Conservation (phyloP, 169 alveolate genomes). For the Eimeria sp. region DNA sequence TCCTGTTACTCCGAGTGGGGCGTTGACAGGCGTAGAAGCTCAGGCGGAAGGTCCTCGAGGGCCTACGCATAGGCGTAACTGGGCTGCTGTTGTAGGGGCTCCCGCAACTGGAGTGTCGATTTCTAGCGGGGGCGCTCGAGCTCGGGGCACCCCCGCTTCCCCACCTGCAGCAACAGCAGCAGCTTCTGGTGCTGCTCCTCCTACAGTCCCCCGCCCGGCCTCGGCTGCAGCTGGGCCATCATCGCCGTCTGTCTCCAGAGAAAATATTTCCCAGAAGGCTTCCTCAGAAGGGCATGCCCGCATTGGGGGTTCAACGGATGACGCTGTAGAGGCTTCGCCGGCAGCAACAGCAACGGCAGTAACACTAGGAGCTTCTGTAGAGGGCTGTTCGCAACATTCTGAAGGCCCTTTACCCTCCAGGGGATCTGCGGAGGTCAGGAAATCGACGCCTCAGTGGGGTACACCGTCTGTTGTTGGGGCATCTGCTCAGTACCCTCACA, state of each 20-base stretch:
- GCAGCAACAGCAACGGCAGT: slow-evolving; percentile 19
- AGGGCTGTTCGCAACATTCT: not conserved
- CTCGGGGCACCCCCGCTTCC: slow-evolving; percentile 45
- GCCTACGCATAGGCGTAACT: slow-evolving; percentile 58
- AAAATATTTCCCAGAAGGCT: not conserved
- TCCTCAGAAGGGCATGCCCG: slow-evolving; percentile 61
- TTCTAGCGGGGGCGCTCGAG: slow-evolving; percentile 30
- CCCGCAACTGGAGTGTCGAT: slow-evolving; percentile 44
- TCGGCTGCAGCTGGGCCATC: slow-evolving; percentile 73
- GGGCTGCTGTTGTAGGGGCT: slow-evolving; percentile 79
- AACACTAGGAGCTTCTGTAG: not conserved
- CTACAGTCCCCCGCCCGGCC: slow-evolving; percentile 11
- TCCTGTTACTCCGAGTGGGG: slow-evolving; percentile 57
- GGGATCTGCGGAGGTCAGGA: slow-evolving; percentile 48
- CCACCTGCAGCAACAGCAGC: slow-evolving; percentile 30
- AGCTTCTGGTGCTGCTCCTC: slow-evolving; percentile 6
- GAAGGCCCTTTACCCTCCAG: not conserved
- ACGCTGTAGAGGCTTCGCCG: not conserved
- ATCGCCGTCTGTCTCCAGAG: slow-evolving; percentile 17
- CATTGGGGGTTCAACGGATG: slow-evolving; percentile 16
- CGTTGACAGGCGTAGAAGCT: slow-evolving; percentile 1
- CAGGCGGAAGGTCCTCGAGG: slow-evolving; percentile 64
- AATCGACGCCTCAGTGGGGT: slow-evolving; percentile 66
- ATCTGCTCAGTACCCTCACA: not conserved
- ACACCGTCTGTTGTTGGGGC: not conserved